Evolutionary conservation across 2,329 filamentous ascomycete genomes (phyloP).

Genomic region (Lojkania enalia): DNA sequence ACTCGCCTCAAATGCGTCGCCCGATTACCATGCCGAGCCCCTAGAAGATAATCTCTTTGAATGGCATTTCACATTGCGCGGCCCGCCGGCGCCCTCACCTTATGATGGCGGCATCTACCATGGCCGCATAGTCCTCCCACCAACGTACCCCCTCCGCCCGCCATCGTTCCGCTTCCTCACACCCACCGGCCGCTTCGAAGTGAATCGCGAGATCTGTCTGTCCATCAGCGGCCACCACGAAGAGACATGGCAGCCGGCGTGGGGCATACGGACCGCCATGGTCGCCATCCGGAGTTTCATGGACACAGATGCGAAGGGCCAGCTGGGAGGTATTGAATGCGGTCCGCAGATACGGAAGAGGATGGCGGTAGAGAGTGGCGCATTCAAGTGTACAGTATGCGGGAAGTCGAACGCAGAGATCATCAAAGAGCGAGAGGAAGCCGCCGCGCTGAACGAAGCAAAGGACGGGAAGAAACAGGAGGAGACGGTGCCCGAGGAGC

Average conservation of each 20-base stretch:
- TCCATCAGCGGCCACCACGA: conserved; percentile 94
- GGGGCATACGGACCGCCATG: conserved; percentile 91
- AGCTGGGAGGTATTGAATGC: conserved; percentile 86
- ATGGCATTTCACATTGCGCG: conserved; percentile 98
- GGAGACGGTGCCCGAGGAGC: conserved; percentile 57
- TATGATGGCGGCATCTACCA: conserved; percentile 89
- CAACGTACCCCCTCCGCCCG: conserved; percentile 86
- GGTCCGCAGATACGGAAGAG: conserved; percentile 63
- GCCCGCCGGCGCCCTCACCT: conserved; percentile 75
- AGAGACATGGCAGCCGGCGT: conserved; percentile 98
- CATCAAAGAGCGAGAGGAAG: conserved; percentile 69
- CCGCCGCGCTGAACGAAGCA: conserved; percentile 52
- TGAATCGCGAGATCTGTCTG: conserved; percentile 95
- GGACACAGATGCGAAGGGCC: conserved; percentile 85
- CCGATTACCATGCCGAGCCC: conserved; percentile 83
- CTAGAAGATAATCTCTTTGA: conserved; percentile 91
- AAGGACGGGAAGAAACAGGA: conserved; percentile 47
- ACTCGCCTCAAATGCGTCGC: conserved; percentile 75
- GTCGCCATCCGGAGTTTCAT: conserved; percentile 83
- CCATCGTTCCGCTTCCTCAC: conserved; percentile 96
- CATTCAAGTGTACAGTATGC: conserved; percentile 73
- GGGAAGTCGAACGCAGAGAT: conserved; percentile 73
- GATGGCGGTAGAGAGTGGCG: conserved; percentile 68
- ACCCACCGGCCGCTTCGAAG: conserved; percentile 88
- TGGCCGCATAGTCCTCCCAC: conserved; percentile 88